Base-by-base conservation (phyloP, 352 stramenopile species). In the Peronospora belbahrii region DNA sequence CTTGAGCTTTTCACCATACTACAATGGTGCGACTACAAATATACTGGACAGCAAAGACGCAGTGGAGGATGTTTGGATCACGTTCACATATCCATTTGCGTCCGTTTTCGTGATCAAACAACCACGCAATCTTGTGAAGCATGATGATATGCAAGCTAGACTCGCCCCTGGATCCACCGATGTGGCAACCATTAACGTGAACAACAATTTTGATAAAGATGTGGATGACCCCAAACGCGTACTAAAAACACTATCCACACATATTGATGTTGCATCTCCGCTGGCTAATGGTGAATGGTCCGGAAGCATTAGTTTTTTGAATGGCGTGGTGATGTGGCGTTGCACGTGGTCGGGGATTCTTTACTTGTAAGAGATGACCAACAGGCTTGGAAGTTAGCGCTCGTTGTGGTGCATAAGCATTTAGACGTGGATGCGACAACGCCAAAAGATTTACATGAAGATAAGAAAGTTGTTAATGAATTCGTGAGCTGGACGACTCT, bases 301-400 rank as follows among this genome's bases (percentile, higher is more conserved):
- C 0, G 79, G 77, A 17, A 89, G 73, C 44, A 71, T 94, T 40
- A 90, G 79, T 37, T 94, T 91, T 33, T 90, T 38, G 82, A 94
- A 57, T 94, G 82, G 79, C 72, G 75, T 20, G 62, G 60, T n/a
- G 65, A 86, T 61, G 71, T 94, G 19, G 75, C 79, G 2, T 56
- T 94, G 7, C 74, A 89, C 37, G 62, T 91, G 4, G 63, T 85
- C 9, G 80, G 77, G 0, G 78, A 89, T 47, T 77, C 61, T 4
- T 75, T 79, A 14, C 65, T 94, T 0, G 71, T 94, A 6, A 90
- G 91, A 77, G 73, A 58, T 6, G 77, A 74, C 6, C 76, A 84
- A 7, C 82, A 91, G 36, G 79, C 77, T 23, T 70, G 79, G 14
- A 80, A 80, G 1, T 48, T 94, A 23, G 79, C 82, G 9, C 74